Base-by-base conservation (phyloP, 2,329 filamentous ascomycete species). In the Aureobasidium sp. region DNA sequence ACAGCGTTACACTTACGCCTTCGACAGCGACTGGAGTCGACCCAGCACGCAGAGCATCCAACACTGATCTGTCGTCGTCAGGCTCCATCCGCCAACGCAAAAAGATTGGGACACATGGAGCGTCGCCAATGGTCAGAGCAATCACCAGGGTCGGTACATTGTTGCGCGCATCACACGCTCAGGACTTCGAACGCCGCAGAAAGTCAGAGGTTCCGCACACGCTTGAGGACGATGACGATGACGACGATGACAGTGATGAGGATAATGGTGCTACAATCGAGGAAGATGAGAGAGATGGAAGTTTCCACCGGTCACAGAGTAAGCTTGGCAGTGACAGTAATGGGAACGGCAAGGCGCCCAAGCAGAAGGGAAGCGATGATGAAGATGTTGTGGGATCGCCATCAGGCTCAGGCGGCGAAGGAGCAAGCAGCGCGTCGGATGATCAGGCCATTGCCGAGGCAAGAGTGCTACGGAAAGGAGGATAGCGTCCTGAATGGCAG, bases 181-280 rank as follows among this genome's bases (percentile, higher is more conserved):
- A 96, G 72, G 93, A 97, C 75, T 97, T 97, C 72, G 89, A 95
- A 75, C 88, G 94, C 77, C 89, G 85, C 72, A 82, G 84, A 65
- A 81, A 78, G 31, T 79, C 80, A 0, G 77, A 78, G 39, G 70
- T 77, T 14, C 71, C 77, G 15, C 58, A 54, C 6, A 59, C 62
- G 29, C 66, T 64, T 14, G 66, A 68, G 3, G 67, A 67, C 3
- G 72, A 70, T 9, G 72, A 72, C 7, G 68, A 73, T 3, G 69
- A 68, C 35, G 69, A 71, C 7, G 71, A 74, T 22, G 70, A 71
- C 15, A 68, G 71, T 17, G 70, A 71, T 7, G 73, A 77, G 42
- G 40, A 58, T 14, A 42, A 42, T 24, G 57, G 24, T 8, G 35
- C 44, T 35, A 42, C 57, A 7, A 33, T 60, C 29, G 57, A 45